These are phyloP conservation scores for Auricularia cornea DNA, from an alignment of 768 basidiomycete species.

Conservation along the genomic window DNA sequence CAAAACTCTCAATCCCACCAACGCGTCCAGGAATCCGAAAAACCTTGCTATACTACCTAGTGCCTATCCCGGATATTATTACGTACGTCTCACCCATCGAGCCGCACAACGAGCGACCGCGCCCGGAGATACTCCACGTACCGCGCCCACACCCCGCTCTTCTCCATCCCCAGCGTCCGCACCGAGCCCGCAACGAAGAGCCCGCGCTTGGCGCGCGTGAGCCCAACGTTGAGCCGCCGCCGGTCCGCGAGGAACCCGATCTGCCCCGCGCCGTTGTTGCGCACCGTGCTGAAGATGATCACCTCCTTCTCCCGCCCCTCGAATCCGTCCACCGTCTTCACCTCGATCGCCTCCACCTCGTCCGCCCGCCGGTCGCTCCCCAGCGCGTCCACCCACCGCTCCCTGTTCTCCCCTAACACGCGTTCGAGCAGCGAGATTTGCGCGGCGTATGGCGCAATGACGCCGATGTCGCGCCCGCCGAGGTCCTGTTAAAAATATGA, in stretches of 20 bases:
- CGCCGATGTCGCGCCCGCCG: constrained; percentile 70
- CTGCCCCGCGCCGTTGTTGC: constrained; percentile 66
- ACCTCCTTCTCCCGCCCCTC: constrained; percentile 91
- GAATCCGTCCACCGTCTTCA: constrained; percentile 92
- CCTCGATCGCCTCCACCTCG: constrained; percentile 63
- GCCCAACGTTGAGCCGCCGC: constrained; percentile 79
- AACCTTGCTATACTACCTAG: too few relatives aligned
- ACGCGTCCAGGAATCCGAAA: too few relatives aligned
- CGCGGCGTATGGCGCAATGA: constrained; percentile 87
- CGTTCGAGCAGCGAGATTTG: constrained; percentile 73
- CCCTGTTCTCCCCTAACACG: constrained; percentile 49
- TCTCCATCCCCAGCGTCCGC: constrained; percentile 47
- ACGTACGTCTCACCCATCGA: neutral
- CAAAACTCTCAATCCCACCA: neutral
- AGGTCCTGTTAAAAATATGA: constrained; percentile 33
- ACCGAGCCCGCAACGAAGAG: constrained; percentile 73
- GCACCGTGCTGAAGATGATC: constrained; percentile 85
- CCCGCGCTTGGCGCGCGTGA: constrained; percentile 83
- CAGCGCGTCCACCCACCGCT: constrained; percentile 50
- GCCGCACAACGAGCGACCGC: neutral
- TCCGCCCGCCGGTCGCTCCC: constrained; percentile 52
- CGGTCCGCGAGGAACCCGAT: constrained; percentile 89
- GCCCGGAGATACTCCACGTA: constrained; percentile 45
- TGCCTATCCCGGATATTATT: too few relatives aligned
- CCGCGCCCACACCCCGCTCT: constrained; percentile 47